Evolutionary conservation across 2,329 filamentous ascomycete species (phyloP).

Genomic region (Botrytis paeoniae): DNA sequence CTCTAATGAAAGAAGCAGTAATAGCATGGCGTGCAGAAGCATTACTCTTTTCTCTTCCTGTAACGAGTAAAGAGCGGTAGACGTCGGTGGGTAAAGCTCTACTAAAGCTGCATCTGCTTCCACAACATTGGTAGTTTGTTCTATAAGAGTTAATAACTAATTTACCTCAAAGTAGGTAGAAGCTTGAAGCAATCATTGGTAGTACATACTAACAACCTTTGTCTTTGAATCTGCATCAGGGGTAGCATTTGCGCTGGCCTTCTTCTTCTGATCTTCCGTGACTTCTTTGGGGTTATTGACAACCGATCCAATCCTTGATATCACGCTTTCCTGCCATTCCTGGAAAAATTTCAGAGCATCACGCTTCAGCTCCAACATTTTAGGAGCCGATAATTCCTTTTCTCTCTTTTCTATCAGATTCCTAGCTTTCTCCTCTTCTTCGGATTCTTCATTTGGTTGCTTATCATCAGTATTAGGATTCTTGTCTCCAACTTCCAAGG

Average conservation of each 20-base stretch:
- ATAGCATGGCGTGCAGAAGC: constrained; percentile 67
- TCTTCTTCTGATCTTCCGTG: constrained; percentile 34
- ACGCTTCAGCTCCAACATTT: constrained; percentile 64
- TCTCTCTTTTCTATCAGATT: constrained; percentile 40
- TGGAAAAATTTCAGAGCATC: constrained; percentile 70
- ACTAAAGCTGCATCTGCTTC: constrained; percentile 49
- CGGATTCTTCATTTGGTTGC: constrained; percentile 34
- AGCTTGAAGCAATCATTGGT: background rate
- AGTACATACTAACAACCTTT: constrained; percentile 34
- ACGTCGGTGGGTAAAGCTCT: constrained; percentile 55
- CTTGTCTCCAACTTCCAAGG: constrained; percentile 37
- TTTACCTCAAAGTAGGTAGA: background rate
- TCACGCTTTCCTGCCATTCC: constrained; percentile 72
- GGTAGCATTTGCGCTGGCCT: constrained; percentile 35
- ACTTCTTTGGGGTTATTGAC: constrained; percentile 53
- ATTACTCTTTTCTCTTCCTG: constrained; percentile 60
- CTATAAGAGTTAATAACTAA: constrained; percentile 22
- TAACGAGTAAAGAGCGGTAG: constrained; percentile 59
- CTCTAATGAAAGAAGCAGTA: constrained; percentile 73
- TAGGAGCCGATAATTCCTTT: constrained; percentile 49
- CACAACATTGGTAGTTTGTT: constrained; percentile 43
- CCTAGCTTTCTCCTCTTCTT: constrained; percentile 36
- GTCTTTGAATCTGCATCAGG: constrained; percentile 25
- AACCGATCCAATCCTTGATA: constrained; percentile 67
- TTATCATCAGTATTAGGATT: constrained; percentile 39